Conservation (phyloP, 1,139 yeast species). For the Pichia sp. region DNA sequence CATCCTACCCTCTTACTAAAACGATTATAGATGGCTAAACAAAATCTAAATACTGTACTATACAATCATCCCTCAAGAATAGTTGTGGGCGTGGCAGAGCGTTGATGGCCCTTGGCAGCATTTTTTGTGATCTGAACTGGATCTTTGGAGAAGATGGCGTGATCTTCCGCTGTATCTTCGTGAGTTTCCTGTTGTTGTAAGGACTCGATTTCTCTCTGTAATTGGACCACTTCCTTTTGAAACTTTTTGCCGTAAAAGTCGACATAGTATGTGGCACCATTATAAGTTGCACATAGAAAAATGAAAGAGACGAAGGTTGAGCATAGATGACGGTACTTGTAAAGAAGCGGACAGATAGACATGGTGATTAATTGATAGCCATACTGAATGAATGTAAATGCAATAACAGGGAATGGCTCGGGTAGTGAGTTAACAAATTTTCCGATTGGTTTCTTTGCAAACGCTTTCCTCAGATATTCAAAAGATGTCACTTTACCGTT, state of each 20-base stretch:
- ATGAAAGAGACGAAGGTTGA: constrained; percentile 62
- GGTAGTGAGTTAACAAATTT: constrained; percentile 75
- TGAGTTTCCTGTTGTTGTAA: too few relatives aligned
- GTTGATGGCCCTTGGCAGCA: too few relatives aligned
- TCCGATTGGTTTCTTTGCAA: constrained; percentile 62
- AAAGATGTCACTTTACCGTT: constrained; percentile 86
- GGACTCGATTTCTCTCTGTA: constrained; percentile 60
- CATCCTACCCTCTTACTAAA: too few relatives aligned
- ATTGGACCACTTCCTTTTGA: constrained; percentile 69
- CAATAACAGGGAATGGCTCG: constrained; percentile 74
- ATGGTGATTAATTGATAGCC: constrained; percentile 83
- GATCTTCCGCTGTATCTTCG: too few relatives aligned
- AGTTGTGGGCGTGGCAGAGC: too few relatives aligned
- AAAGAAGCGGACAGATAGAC: constrained; percentile 86
- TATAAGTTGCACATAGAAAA: constrained; percentile 73
- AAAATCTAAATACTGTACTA: too few relatives aligned
- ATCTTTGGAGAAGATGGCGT: too few relatives aligned
- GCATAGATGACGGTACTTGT: constrained; percentile 59
- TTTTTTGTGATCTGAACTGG: too few relatives aligned
- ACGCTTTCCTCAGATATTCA: constrained; percentile 69
- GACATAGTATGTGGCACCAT: constrained; percentile 91
- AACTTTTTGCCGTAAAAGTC: constrained; percentile 86
- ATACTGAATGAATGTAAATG: constrained; percentile 82
- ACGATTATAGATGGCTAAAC: too few relatives aligned
- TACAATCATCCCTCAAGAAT: too few relatives aligned